phyloP scores from a whole-genome alignment of 2,329 filamentous ascomycete genomes.

The Cylindrodendrum hubeiense region DNA sequence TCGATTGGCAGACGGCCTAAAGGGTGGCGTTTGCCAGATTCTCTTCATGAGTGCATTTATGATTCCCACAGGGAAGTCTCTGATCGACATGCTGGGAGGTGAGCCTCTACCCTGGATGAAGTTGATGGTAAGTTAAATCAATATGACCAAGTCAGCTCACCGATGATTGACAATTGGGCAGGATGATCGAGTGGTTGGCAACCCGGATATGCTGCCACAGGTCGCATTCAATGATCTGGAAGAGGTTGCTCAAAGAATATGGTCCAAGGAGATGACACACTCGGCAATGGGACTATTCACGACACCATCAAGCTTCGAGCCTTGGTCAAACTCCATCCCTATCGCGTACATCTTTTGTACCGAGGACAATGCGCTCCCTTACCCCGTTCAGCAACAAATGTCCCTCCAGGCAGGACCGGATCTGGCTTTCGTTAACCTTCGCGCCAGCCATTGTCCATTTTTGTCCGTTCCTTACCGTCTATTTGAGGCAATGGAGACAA shows the following conservation, averaged over 20 bases:
- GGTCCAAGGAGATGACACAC: slow-evolving; percentile 5
- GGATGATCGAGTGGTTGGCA: slow-evolving; percentile 4
- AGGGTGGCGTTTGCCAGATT: background rate
- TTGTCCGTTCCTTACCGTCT: background rate
- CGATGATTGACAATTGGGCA: background rate
- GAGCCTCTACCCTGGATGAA: slow-evolving; percentile 6
- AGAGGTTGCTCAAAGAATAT: background rate
- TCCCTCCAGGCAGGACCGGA: background rate
- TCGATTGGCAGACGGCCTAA: background rate
- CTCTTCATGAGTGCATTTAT: slow-evolving; percentile 10
- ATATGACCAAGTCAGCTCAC: accelerated
- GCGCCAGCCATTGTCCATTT: slow-evolving; percentile 7
- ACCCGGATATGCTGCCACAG: background rate
- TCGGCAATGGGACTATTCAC: slow-evolving; percentile 1
- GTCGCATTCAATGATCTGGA: slow-evolving; percentile 4
- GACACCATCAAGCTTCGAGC: slow-evolving; percentile 3
- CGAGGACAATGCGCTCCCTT: slow-evolving; percentile 5
- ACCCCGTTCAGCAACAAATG: slow-evolving; percentile 7
- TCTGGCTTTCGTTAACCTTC: background rate
- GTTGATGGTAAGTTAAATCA: background rate
- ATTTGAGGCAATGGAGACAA: background rate
- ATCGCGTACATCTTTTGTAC: slow-evolving; percentile 1
- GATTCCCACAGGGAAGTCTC: slow-evolving; percentile 4
- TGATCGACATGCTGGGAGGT: slow-evolving; percentile 9
- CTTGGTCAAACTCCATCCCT: background rate